phyloP scores from a whole-genome alignment of 805 yeast genomes.

The Wickerhamomyces tratensis region DNA sequence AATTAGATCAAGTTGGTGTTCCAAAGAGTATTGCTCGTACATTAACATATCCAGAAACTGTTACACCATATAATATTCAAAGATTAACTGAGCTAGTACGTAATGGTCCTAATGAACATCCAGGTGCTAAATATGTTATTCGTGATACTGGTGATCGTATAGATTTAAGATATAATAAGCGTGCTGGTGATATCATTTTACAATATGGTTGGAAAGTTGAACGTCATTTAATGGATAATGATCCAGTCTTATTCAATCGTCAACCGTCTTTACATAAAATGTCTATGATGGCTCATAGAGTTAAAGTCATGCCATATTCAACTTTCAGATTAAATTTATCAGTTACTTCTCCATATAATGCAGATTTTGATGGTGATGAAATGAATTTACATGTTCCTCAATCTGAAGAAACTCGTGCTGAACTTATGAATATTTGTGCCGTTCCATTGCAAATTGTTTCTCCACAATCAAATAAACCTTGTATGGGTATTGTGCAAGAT shows the following conservation, averaged over 20 bases:
- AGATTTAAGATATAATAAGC: slow-evolving; percentile 91
- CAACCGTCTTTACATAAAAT: slow-evolving; percentile 98
- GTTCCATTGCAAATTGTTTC: slow-evolving; percentile 97
- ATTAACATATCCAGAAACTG: slow-evolving; percentile 92
- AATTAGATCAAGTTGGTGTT: slow-evolving; percentile 97
- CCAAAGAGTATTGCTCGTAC: slow-evolving; percentile 96
- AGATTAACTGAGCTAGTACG: slow-evolving; percentile 86
- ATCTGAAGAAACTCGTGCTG: slow-evolving; percentile 96
- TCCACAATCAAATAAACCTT: slow-evolving; percentile 97
- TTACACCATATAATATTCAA: slow-evolving; percentile 95
- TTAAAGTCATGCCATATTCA: slow-evolving; percentile 96
- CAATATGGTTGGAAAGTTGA: slow-evolving; percentile 99
- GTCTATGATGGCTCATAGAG: slow-evolving; percentile 99
- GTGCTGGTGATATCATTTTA: slow-evolving; percentile 96
- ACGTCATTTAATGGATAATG: slow-evolving; percentile 95
- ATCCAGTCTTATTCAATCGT: slow-evolving; percentile 96
- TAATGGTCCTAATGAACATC: slow-evolving; percentile 98
- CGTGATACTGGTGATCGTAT: slow-evolving; percentile 99
- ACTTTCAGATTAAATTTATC: slow-evolving; percentile 94
- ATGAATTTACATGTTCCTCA: slow-evolving; percentile 99
- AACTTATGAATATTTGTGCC: slow-evolving; percentile 87
- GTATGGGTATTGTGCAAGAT: slow-evolving; percentile 99
- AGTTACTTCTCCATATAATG: slow-evolving; percentile 98
- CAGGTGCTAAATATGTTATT: slow-evolving; percentile 97
- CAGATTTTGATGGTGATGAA: slow-evolving; percentile 99